Base-by-base conservation (phyloP, 1,284 basidiomycete genomes). In the Rhodofomes roseus region DNA sequence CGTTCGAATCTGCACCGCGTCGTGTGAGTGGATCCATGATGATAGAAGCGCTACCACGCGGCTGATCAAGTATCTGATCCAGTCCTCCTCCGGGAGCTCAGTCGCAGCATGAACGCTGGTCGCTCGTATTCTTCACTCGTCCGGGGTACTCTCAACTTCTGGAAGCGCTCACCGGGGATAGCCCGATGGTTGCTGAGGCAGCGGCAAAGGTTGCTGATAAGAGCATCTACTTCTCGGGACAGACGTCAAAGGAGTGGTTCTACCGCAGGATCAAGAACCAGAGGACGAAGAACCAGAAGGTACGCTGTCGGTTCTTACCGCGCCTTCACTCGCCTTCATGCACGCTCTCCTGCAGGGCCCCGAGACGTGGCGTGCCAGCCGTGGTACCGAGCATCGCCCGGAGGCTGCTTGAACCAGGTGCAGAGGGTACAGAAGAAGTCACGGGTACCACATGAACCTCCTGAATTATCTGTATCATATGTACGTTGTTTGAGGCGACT, bases 51-150 rank as follows among this genome's bases (percentile, higher is more conserved):
- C 12, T 11, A 23, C 31, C 50, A 36, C 23, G 29, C n/a, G 34
- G 27, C 41, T n/a, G 23, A 25, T 27, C 23, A 9, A 14, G 31
- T 22, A 12, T 44, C 12, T 20, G 25, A 14, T 53, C 11, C 25
- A 71, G 75, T 54, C 62, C 74, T 50, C 63, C 73, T 52, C 64
- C 75, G 46, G 54, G 67, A 25, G 70, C 68, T 20, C 77, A 78
- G 65, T 67, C 68, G 11, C 59, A 65, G 12, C 65, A 66, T 43
- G 70, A 69, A 23, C 72, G 76, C 40, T 74, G 73, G 69, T 75
- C 74, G 9, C 66, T 78, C 2, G 76, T 77, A 4, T 77, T 70
- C 68, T 77, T 78, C 66, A 70, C 70, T 2, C 66, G 77, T 7
- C 77, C 77, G 0, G 71, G 72, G 44, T 61, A 73, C 60, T 65